Evolutionary conservation across 768 basidiomycete species (phyloP).

Genomic region (Pisolithus microcarpus): DNA sequence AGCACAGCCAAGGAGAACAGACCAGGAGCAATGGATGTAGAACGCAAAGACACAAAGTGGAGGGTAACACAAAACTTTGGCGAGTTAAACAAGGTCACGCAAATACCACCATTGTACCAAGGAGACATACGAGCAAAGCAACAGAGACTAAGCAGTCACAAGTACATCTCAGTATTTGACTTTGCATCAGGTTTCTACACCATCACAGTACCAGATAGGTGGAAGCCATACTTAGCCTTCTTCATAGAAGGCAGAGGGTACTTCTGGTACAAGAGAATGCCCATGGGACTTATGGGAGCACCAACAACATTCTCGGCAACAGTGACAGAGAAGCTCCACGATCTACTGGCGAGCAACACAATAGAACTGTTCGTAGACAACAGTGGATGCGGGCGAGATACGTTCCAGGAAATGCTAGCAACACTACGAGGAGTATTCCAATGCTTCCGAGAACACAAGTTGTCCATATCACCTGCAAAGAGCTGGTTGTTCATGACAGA

Average conservation of each 20-base stretch:
- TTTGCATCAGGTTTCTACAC: conserved; percentile 21
- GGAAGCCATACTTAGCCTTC: conserved; percentile 16
- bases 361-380: conserved; percentile 11
- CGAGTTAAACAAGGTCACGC: conserved; percentile 15
- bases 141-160: conserved; percentile 11
- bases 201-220: conserved; percentile 7
- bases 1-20: no score
- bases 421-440: not conserved
- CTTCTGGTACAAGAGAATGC: not conserved
- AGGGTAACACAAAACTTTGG: conserved; percentile 13
- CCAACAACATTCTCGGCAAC: no score
- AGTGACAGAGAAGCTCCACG: no score
- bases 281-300: no score
- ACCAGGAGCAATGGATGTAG: no score
- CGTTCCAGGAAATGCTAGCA: not conserved
- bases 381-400: conserved; percentile 16
- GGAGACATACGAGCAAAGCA: conserved; percentile 19
- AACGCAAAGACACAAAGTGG: not conserved
- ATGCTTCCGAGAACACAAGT: not conserved
- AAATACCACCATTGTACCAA: conserved; percentile 14
- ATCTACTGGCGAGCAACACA: no score
- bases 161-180: conserved; percentile 14
- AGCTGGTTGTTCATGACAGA: not conserved
- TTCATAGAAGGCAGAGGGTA: not conserved
- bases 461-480: not conserved